Conservation (phyloP, 2,329 filamentous ascomycete genomes). For the Emmonsia crescens region DNA sequence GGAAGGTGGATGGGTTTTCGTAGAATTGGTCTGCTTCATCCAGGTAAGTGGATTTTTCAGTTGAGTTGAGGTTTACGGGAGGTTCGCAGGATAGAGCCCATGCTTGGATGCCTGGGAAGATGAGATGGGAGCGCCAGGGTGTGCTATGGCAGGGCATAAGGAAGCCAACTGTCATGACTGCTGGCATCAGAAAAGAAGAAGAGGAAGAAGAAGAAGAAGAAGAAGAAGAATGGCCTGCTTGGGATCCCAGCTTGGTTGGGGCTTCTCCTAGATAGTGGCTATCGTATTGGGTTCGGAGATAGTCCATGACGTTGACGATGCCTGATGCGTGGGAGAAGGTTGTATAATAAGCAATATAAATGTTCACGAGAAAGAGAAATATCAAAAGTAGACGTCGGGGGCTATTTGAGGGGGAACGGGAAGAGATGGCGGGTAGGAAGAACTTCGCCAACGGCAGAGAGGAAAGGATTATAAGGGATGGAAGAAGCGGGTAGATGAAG, state of each 20-base stretch:
- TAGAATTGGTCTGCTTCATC: constrained; percentile 94
- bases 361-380: constrained; percentile 52
- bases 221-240: constrained; percentile 2
- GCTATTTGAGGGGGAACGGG: constrained; percentile 23
- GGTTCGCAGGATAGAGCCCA: constrained; percentile 88
- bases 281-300: constrained; percentile 65
- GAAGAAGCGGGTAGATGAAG: constrained; percentile 88
- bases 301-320: constrained; percentile 60
- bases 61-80: constrained; percentile 54
- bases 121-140: constrained; percentile 81
- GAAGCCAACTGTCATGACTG: constrained; percentile 54
- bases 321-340: constrained; percentile 71
- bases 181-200: constrained; percentile 14
- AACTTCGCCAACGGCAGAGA: constrained; percentile 56
- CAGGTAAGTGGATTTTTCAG: constrained; percentile 57
- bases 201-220: constrained; percentile 4
- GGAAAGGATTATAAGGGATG: constrained; percentile 70
- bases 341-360: constrained; percentile 61
- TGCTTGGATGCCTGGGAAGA: constrained; percentile 62
- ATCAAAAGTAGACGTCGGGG: constrained; percentile 46
- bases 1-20: constrained; percentile 48
- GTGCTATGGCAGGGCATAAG: constrained; percentile 94
- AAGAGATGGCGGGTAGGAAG: constrained; percentile 43
- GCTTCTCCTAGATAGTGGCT: constrained; percentile 21
- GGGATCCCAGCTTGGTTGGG: background rate